Conservation (phyloP, 331 rosid genomes). For the Quercus lobata region DNA sequence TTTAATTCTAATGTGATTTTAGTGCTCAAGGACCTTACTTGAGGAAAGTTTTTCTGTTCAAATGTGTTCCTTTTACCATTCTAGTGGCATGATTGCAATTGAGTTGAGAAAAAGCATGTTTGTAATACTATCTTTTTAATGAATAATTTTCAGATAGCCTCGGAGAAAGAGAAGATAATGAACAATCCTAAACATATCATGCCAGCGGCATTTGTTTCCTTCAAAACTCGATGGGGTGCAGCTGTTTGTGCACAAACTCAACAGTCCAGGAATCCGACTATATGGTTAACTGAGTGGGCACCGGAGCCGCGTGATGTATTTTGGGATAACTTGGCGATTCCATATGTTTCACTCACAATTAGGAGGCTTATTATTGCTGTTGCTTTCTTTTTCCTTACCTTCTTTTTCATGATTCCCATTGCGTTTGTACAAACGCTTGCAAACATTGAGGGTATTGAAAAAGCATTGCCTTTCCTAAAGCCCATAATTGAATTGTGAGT, state of each 20-base stretch:
- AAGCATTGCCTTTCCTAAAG: conserved; percentile 70
- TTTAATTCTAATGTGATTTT: not conserved
- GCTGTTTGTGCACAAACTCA: conserved; percentile 98
- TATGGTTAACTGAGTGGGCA: conserved; percentile 98
- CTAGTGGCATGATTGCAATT: not conserved
- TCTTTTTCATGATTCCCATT: conserved; percentile 97
- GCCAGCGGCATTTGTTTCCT: conserved; percentile 96
- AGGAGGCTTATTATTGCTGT: conserved; percentile 74
- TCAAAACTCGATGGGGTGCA: conserved; percentile 89
- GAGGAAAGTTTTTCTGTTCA: not conserved
- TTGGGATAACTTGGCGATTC: conserved; percentile 95
- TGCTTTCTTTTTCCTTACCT: conserved; percentile 95
- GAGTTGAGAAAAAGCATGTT: not conserved
- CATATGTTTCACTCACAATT: conserved; percentile 82
- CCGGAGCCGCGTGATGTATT: conserved; percentile 91
- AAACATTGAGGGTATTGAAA: conserved; percentile 84
- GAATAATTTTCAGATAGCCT: conserved; percentile 48
- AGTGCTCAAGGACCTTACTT: not conserved
- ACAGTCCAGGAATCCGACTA: conserved; percentile 84
- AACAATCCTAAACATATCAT: conserved; percentile 53
- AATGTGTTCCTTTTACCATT: not conserved
- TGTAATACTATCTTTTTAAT: not conserved
- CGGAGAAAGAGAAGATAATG: conserved; percentile 56
- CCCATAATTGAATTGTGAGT: conserved; percentile 69
- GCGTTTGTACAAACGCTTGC: conserved; percentile 96